phyloP scores from a whole-genome alignment of 1,284 basidiomycete species.

The Cerrena zonata region DNA sequence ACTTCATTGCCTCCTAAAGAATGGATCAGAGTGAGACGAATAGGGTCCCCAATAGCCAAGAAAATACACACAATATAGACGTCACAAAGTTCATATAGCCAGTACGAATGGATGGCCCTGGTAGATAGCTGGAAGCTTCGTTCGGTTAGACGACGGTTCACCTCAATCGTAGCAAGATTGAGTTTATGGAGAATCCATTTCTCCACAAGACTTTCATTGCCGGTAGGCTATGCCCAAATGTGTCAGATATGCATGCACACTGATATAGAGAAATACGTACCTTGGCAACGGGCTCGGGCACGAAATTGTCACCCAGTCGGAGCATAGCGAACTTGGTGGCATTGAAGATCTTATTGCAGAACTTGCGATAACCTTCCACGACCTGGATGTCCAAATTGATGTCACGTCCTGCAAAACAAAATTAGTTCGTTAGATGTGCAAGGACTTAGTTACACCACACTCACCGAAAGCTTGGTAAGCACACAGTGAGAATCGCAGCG shows the following conservation, averaged over 20 bases:
- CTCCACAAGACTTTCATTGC: constrained; percentile 88
- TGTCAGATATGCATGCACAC: neutral
- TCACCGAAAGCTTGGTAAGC: constrained; percentile 68
- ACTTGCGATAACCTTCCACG: constrained; percentile 99
- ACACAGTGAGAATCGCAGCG: constrained; percentile 90
- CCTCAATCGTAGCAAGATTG: constrained; percentile 72
- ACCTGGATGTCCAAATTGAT: constrained; percentile 94
- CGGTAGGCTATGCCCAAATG: constrained; percentile 58
- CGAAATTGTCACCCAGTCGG: constrained; percentile 80
- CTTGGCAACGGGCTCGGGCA: constrained; percentile 66
- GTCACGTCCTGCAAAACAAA: constrained; percentile 72
- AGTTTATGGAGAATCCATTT: constrained; percentile 95
- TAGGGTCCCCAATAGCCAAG: neutral
- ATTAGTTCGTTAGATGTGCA: too few species aligned
- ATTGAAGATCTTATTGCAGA: constrained; percentile 99
- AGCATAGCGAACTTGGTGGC: constrained; percentile 98
- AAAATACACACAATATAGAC: constrained; percentile 81
- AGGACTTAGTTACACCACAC: neutral
- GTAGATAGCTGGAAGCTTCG: constrained; percentile 94
- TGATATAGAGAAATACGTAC: constrained; percentile 33
- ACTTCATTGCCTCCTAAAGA: constrained; percentile 90
- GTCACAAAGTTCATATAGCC: constrained; percentile 97
- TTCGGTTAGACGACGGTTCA: constrained; percentile 73
- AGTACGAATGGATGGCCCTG: constrained; percentile 84
- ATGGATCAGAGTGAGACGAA: constrained; percentile 1